Evolutionary conservation across 2,329 filamentous ascomycete species (phyloP).

Genomic region (Trichocomaceae sp.): DNA sequence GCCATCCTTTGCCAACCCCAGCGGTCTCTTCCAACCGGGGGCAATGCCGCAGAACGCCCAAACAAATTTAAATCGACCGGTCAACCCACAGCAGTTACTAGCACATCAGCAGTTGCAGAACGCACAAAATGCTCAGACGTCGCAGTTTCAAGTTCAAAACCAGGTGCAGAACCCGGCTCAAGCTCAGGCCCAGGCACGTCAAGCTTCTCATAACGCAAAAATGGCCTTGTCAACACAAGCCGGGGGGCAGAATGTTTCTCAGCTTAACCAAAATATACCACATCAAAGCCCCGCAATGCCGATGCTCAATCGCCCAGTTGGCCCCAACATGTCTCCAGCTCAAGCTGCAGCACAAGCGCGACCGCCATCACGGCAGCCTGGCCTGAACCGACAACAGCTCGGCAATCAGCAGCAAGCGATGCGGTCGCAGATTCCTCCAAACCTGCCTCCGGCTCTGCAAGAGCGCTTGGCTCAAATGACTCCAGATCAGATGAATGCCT

Average conservation of each 20-base stretch:
- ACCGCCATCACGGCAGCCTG: conserved; percentile 28
- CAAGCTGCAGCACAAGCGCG: conserved; percentile 29
- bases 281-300: conserved; percentile 37
- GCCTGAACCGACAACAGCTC: conserved; percentile 25
- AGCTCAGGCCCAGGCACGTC: conserved; percentile 32
- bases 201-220: conserved; percentile 40
- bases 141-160: conserved; percentile 28
- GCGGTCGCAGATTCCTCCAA: conserved; percentile 29
- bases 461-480: conserved; percentile 31
- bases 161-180: conserved; percentile 17
- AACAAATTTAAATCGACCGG: conserved; percentile 29
- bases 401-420: conserved; percentile 25
- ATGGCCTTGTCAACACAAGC: conserved; percentile 41
- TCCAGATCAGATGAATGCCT: conserved; percentile 28
- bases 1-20: conserved; percentile 32
- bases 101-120: conserved; percentile 30
- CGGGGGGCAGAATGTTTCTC: conserved; percentile 36
- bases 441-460: conserved; percentile 29
- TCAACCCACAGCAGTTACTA: conserved; percentile 37
- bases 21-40: conserved; percentile 35
- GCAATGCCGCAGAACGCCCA: conserved; percentile 34
- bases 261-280: conserved; percentile 32
- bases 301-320: conserved; percentile 40
- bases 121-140: conserved; percentile 35
- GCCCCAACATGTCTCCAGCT: conserved; percentile 34